Percentiles rank a stretch among this genome's conserved stretches.
phyloP scores from a whole-genome alignment of 2,329 filamentous ascomycete genomes.

The Drechslerella stenobrocha region DNA sequence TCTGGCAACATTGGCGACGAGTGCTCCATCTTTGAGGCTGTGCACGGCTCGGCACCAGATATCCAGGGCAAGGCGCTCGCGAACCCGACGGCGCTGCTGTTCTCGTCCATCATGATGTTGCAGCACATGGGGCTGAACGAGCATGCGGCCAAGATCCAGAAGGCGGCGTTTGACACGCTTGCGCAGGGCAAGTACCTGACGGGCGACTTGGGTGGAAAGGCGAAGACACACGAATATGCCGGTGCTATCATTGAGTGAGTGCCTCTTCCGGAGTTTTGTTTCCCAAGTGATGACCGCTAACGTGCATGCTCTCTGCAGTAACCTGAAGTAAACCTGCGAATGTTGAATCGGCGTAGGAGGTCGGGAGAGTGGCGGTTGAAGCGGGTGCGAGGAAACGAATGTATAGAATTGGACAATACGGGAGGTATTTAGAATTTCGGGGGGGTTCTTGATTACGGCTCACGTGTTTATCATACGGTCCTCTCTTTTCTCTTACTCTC shows the following conservation, averaged over 20 bases:
- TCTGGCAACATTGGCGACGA: conserved; percentile 99
- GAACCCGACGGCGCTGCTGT: conserved; percentile 93
- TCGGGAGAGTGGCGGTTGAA: background rate
- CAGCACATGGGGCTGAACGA: conserved; percentile 91
- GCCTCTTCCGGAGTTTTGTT: background rate
- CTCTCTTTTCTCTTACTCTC: background rate
- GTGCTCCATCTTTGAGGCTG: conserved; percentile 99
- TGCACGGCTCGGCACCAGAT: conserved; percentile 95
- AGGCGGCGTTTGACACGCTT: conserved; percentile 90
- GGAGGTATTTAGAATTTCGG: background rate
- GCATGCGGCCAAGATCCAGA: conserved; percentile 85
- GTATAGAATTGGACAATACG: conserved; percentile 4
- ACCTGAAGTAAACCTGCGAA: conserved; percentile 25
- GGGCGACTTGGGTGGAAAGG: conserved; percentile 91
- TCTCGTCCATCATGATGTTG: conserved; percentile 99
- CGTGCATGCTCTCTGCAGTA: conserved; percentile 13
- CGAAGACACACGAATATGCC: conserved; percentile 94
- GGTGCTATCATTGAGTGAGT: conserved; percentile 75
- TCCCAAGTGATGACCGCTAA: conserved; percentile 2
- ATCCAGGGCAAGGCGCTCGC: conserved; percentile 94
- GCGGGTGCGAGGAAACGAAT: background rate
- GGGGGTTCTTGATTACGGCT: background rate
- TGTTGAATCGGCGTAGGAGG: background rate
- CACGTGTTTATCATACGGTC: conserved; percentile 1
- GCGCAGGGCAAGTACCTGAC: conserved; percentile 95